phyloP scores from a whole-genome alignment of 768 basidiomycete genomes.

The Trametes cubensis region DNA sequence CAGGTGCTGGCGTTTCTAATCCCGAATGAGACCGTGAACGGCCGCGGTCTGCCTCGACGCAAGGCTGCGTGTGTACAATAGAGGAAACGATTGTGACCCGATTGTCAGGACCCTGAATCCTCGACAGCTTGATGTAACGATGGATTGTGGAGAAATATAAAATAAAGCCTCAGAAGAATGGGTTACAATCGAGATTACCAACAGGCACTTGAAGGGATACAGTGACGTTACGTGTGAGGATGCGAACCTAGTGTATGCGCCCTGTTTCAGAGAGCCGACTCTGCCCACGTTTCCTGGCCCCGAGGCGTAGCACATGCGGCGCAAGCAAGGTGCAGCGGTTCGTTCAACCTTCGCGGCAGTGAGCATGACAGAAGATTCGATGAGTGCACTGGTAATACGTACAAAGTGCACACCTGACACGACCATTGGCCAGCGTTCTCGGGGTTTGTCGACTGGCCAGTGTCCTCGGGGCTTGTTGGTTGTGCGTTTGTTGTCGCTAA shows the following conservation, averaged over 20 bases:
- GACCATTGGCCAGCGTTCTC: too few species aligned
- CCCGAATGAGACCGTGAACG: neutral
- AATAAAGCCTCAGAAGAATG: too few species aligned
- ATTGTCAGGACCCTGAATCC: neutral
- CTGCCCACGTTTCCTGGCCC: slow-evolving; percentile 40
- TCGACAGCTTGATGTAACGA: neutral
- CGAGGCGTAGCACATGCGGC: slow-evolving; percentile 60
- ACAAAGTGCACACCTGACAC: slow-evolving; percentile 70
- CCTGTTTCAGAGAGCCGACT: slow-evolving; percentile 2
- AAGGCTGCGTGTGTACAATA: neutral
- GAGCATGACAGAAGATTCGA: neutral
- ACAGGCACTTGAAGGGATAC: too few species aligned
- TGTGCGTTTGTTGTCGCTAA: neutral
- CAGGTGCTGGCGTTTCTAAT: slow-evolving; percentile 43
- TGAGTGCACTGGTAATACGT: slow-evolving; percentile 31
- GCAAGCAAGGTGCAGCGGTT: slow-evolving; percentile 58
- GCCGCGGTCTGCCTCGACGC: neutral
- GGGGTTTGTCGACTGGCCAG: too few species aligned
- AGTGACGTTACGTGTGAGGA: neutral
- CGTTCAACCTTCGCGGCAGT: slow-evolving; percentile 48
- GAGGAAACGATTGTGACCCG: too few species aligned
- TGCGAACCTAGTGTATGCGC: neutral
- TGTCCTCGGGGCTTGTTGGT: neutral
- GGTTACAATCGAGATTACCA: too few species aligned
- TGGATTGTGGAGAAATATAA: neutral